phyloP scores from a whole-genome alignment of 1,284 basidiomycete genomes.

The Ceratobasidium sp. region DNA sequence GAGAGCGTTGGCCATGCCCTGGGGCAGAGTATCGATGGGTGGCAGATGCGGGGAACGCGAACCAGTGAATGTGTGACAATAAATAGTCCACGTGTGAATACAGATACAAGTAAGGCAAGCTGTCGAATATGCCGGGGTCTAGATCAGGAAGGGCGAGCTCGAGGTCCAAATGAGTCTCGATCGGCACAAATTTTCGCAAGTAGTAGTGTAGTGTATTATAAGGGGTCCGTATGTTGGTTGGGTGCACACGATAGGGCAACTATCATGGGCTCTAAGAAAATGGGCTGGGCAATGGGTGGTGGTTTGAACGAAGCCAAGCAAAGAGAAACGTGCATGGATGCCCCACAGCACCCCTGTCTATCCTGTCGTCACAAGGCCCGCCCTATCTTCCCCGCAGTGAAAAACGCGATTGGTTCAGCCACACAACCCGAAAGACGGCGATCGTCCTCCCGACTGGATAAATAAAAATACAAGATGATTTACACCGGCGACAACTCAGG shows the following conservation, averaged over 20 bases:
- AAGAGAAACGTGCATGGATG: not conserved
- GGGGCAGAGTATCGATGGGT: too few species aligned
- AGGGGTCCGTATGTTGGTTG: not conserved
- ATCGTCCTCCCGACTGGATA: not conserved
- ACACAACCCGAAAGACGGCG: not conserved
- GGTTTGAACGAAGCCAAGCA: not conserved
- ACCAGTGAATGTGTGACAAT: not conserved
- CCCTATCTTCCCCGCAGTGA: conserved; percentile 10
- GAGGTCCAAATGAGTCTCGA: not conserved
- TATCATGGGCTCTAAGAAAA: not conserved
- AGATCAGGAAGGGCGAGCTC: not conserved
- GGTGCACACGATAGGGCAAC: not conserved
- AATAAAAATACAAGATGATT: not conserved
- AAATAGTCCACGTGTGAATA: conserved; percentile 16
- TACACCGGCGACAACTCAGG: not conserved
- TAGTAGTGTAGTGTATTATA: not conserved
- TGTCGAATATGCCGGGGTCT: not conserved
- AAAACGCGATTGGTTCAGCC: conserved; percentile 34
- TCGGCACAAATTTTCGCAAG: not conserved
- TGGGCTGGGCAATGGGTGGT: conserved; percentile 9
- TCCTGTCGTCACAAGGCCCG: conserved; percentile 18
- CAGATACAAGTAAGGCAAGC: not conserved
- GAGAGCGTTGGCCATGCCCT: conserved; percentile 28
- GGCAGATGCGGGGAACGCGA: not conserved
- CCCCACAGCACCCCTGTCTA: not conserved